phyloP scores from a whole-genome alignment of 169 alveolate species.

The Plasmodium vivax region DNA sequence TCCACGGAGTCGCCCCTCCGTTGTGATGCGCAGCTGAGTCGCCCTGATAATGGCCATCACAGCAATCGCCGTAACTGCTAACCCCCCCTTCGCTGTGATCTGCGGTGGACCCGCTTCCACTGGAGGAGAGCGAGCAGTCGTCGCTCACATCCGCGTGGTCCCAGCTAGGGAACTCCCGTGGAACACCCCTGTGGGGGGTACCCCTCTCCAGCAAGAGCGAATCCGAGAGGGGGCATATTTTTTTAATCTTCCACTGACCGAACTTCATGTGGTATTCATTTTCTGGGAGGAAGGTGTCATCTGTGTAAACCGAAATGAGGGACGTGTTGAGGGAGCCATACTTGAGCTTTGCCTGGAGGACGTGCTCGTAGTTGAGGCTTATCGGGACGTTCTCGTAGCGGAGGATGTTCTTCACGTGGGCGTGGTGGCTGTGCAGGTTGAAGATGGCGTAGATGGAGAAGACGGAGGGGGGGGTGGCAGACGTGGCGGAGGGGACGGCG shows the following conservation, averaged over 20 bases:
- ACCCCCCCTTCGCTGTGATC: neutral
- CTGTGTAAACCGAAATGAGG: conserved; percentile 68
- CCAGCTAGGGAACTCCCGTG: neutral
- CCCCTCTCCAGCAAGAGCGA: neutral
- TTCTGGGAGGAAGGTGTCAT: conserved; percentile 46
- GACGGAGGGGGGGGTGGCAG: neutral
- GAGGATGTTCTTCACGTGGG: conserved; percentile 58
- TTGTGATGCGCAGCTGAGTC: neutral
- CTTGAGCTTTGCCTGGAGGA: conserved; percentile 51
- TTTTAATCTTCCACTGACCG: conserved; percentile 70
- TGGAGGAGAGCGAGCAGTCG: neutral
- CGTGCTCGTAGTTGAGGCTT: conserved; percentile 19
- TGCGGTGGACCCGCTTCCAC: neutral
- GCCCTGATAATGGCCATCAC: too few species aligned
- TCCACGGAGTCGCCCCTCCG: neutral
- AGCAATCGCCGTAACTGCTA: neutral
- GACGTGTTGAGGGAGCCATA: conserved; percentile 39
- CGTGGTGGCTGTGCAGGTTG: conserved; percentile 41
- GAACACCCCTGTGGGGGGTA: neutral
- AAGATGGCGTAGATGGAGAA: conserved; percentile 68
- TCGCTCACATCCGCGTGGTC: neutral
- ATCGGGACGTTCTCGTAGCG: conserved; percentile 58
- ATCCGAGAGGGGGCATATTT: neutral
- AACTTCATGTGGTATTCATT: conserved; percentile 52
- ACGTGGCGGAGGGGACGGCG: neutral